Percentiles rank a stretch among this genome's conserved stretches.
Evolutionary conservation across 2,329 filamentous ascomycete species (phyloP).

Genomic region (Chrysoporthe cubensis): DNA sequence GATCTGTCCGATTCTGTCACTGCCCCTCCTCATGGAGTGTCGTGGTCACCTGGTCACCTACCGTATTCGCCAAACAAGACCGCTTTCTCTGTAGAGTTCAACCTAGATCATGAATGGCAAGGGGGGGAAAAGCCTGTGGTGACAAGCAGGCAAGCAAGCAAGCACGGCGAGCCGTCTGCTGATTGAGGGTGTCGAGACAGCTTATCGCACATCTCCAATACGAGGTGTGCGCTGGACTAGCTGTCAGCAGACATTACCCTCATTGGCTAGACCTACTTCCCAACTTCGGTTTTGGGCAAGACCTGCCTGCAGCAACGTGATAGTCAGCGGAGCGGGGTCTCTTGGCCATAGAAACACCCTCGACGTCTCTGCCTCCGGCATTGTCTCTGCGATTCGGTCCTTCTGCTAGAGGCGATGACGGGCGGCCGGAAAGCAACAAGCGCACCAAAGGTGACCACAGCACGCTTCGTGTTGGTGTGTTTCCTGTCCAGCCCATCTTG

Average conservation of each 20-base stretch:
- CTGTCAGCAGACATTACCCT: slow-evolving; percentile 20
- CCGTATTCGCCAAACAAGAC: background rate
- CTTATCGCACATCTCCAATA: slow-evolving; percentile 23
- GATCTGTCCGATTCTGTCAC: background rate
- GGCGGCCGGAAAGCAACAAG: background rate
- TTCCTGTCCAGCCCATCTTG: background rate
- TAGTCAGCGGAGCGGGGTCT: slow-evolving; percentile 19
- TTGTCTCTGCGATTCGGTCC: background rate
- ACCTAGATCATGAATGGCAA: background rate
- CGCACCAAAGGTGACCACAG: background rate
- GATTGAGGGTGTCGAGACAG: slow-evolving; percentile 26
- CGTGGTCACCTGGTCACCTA: background rate
- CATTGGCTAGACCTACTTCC: slow-evolving; percentile 23
- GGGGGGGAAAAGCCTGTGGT: background rate
- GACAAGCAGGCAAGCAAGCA: background rate
- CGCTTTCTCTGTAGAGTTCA: background rate
- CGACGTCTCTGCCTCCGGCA: background rate
- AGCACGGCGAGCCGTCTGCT: background rate
- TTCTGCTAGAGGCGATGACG: background rate
- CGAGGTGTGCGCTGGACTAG: slow-evolving; percentile 19
- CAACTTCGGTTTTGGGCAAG: slow-evolving; percentile 19
- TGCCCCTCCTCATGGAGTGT: background rate
- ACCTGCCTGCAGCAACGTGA: slow-evolving; percentile 20
- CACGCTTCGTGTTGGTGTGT: background rate
- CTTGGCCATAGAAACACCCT: slow-evolving; percentile 5